A percentile compares a stretch with the other conserved stretches of the same genome.
Conservation (phyloP, 345 rosid genomes). For the Garcia nutans region DNA sequence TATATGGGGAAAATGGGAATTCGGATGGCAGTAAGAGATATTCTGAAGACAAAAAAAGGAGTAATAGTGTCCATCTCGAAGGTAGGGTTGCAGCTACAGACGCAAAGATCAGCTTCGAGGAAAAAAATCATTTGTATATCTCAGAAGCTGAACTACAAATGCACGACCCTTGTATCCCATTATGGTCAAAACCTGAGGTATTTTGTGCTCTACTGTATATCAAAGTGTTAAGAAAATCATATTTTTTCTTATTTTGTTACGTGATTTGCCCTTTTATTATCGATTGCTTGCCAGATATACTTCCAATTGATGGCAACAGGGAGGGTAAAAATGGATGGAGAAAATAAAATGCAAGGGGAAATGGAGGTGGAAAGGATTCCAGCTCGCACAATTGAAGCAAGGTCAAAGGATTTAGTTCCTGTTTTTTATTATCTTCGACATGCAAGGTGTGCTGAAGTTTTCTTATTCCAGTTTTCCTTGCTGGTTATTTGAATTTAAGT, state of each 20-base stretch:
- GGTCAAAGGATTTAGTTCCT: slow-evolving; percentile 68
- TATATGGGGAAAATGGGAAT: slow-evolving; percentile 77
- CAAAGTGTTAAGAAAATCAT: neutral
- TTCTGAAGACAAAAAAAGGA: slow-evolving; percentile 56
- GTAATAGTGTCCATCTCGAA: slow-evolving; percentile 37
- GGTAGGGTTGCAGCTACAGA: slow-evolving; percentile 30
- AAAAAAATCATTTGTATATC: slow-evolving; percentile 64
- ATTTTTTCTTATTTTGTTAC: neutral
- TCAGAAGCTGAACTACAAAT: slow-evolving; percentile 81
- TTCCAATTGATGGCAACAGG: slow-evolving; percentile 53
- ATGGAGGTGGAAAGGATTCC: slow-evolving; percentile 64
- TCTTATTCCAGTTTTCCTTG: neutral
- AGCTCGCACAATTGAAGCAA: slow-evolving; percentile 57
- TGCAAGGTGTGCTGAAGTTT: slow-evolving; percentile 41
- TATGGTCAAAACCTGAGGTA: slow-evolving; percentile 84
- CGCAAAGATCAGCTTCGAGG: slow-evolving; percentile 39
- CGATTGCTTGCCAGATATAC: slow-evolving; percentile 46
- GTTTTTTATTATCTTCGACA: slow-evolving; percentile 51
- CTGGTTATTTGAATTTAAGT: neutral
- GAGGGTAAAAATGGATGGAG: slow-evolving; percentile 34
- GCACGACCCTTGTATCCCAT: slow-evolving; percentile 47
- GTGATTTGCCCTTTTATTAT: slow-evolving; percentile 15
- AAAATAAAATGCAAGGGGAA: slow-evolving; percentile 51
- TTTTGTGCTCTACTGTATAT: slow-evolving; percentile 1
- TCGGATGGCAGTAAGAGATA: slow-evolving; percentile 63